These are phyloP conservation scores for Auricularia auricula-judae DNA, from an alignment of 768 basidiomycete species.

Conservation along the genomic window DNA sequence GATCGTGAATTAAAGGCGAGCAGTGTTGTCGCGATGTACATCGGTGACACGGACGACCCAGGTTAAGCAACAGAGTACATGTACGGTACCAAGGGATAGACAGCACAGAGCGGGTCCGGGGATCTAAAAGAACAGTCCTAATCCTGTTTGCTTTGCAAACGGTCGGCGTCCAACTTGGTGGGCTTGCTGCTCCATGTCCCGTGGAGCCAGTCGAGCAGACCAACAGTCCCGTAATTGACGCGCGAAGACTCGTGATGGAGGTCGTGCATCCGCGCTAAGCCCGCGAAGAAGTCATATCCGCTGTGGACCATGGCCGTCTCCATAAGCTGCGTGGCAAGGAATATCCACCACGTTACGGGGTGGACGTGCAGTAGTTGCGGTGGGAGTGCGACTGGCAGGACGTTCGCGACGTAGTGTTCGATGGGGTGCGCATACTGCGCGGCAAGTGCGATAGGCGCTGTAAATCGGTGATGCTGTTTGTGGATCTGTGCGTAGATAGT, in stretches of 20 bases:
- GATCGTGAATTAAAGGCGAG: too few species aligned
- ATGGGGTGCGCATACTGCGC: constrained; percentile 18
- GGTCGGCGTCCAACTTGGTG: background rate
- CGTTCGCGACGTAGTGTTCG: constrained; percentile 20
- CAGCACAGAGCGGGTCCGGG: background rate
- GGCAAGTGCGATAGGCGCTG: constrained; percentile 21
- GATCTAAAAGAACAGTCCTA: background rate
- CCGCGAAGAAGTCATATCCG: constrained; percentile 19
- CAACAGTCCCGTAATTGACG: constrained; percentile 18
- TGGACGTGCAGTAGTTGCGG: constrained; percentile 18
- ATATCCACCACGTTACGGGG: constrained; percentile 19
- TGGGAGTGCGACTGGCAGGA: constrained; percentile 15
- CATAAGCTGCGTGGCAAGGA: constrained; percentile 15
- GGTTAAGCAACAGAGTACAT: too few species aligned
- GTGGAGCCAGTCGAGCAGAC: constrained; percentile 17
- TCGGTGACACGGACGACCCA: too few species aligned
- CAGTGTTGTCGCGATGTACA: too few species aligned
- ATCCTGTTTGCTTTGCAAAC: background rate
- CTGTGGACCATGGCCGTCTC: constrained; percentile 21
- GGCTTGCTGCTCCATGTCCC: background rate
- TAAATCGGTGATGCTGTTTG: constrained; percentile 23
- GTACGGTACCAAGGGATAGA: too few species aligned
- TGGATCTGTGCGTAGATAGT: constrained; percentile 18
- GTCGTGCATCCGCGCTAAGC: constrained; percentile 17
- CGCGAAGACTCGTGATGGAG: constrained; percentile 20